Base-by-base conservation (phyloP, 208 protist genomes). In the Trypanosoma mega region DNA sequence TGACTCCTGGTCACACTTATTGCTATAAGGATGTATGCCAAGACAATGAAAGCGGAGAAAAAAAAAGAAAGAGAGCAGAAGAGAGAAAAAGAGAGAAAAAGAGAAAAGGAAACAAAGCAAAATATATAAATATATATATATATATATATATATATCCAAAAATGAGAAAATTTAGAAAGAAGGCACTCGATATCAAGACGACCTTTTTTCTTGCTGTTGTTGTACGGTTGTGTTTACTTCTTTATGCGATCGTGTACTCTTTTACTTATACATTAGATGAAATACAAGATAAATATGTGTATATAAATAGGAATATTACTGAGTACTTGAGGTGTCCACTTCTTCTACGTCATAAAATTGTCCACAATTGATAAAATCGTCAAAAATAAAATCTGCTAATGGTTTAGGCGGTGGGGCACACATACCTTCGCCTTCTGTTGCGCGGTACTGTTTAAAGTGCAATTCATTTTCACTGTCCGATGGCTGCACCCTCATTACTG, bases 401-500 rank as follows among this genome's bases (percentile, higher is more conserved):
- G 30, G 43, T 24, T 62, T 52, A 23, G 44, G 44, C 44, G 21
- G 4, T 6, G 45, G 33, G 57, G 18, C 24, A 20, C 26, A 26
- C 1, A 44, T 44, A 29, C 2, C 41, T 21, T 47, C n/a, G 20
- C 1, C 20, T 47, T 30, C 21, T 48, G 30, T 2, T 14, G n/a
- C 18, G 55, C 39, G 1, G 16, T 54, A 34, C 39, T 54, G 48
- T 21, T 26, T 56, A 50, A 41, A 34, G 6, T 23, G 36, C 29
- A 36, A 16, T 27, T 72, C 24, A 21, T 27, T 44, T 60, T 3
- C 68, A 59, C 50, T 64, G 9, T 57, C 63, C 8, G 23, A 41
- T 0, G 65, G 65, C 1, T 48, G 26, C 3, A 74, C 58, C 9
- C 65, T 63, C 78, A 79, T 78, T 37, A 68, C 49, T 20, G 63